Conservation (phyloP, 169 alveolate genomes). For the Eimeria maxima region DNA sequence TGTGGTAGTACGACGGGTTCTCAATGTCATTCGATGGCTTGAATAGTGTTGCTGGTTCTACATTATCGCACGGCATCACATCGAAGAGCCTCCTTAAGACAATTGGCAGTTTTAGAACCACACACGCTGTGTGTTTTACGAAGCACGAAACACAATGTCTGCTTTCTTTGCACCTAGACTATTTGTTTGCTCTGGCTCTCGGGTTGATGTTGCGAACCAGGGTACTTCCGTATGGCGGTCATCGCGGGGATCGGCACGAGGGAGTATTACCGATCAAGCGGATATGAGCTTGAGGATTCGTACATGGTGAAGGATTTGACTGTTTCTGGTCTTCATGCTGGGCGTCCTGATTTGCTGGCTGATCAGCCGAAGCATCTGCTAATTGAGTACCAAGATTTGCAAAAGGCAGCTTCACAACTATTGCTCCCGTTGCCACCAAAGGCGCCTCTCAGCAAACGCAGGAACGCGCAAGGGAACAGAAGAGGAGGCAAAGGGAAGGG, state of each 20-base stretch:
- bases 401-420: slow-evolving; percentile 18
- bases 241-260: slow-evolving; percentile 99
- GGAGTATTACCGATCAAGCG: slow-evolving; percentile 98
- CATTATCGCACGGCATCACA: neutral
- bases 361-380: slow-evolving; percentile 57
- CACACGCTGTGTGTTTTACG: neutral
- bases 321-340: slow-evolving; percentile 55
- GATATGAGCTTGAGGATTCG: slow-evolving; percentile 90
- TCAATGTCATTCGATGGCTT: too few species aligned
- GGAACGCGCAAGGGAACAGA: neutral
- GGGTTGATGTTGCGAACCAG: slow-evolving; percentile 35
- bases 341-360: slow-evolving; percentile 71
- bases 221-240: slow-evolving; percentile 94
- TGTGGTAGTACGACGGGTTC: neutral
- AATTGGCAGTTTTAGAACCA: neutral
- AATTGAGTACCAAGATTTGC: slow-evolving; percentile 58
- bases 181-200: neutral
- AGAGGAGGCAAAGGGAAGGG: neutral
- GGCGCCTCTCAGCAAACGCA: neutral
- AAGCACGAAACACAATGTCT: neutral
- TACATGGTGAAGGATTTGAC: slow-evolving; percentile 79
- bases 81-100: neutral
- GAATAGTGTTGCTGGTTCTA: neutral
- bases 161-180: neutral
- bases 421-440: slow-evolving; percentile 62